These are phyloP conservation scores for Leishmania arabica DNA, from an alignment of 208 protist genomes.

Conservation along the genomic window DNA sequence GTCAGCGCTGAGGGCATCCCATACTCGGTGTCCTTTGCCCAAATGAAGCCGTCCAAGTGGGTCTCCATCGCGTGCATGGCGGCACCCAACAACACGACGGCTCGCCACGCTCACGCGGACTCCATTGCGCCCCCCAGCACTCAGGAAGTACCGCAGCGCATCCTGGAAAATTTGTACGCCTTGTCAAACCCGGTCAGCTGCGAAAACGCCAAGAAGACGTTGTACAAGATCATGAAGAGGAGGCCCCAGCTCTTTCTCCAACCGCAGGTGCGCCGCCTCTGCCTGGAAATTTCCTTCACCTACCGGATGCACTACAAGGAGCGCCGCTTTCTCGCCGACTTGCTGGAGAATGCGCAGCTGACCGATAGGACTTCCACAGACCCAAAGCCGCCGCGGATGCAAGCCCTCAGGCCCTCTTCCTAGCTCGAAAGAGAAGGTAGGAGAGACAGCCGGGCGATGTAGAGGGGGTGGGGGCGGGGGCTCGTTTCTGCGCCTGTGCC, in stretches of 20 bases:
- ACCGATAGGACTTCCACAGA: conserved; percentile 3
- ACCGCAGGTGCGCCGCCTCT: conserved; percentile 51
- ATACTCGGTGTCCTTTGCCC: conserved; percentile 83
- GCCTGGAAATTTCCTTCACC: conserved; percentile 50
- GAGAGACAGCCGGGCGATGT: background rate
- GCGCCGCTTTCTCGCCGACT: conserved; percentile 81
- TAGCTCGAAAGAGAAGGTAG: background rate
- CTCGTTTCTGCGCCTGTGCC: background rate
- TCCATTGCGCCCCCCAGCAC: conserved; percentile 14
- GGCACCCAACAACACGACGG: conserved; percentile 36
- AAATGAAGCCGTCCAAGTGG: conserved; percentile 61
- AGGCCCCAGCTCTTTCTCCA: conserved; percentile 70
- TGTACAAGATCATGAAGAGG: conserved; percentile 78
- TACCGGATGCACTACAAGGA: conserved; percentile 81
- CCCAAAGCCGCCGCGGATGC: conserved; percentile 6
- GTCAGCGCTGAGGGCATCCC: conserved; percentile 81
- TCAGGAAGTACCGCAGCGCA: conserved; percentile 40
- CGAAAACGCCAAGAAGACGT: conserved; percentile 69
- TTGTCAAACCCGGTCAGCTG: conserved; percentile 82
- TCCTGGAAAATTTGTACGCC: conserved; percentile 62
- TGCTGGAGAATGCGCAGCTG: conserved; percentile 78
- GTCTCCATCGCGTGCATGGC: conserved; percentile 52
- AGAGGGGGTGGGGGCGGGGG: background rate
- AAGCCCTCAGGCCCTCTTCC: background rate
- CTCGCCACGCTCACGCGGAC: conserved; percentile 57